These are phyloP conservation scores for Blepharisma stoltei DNA, from an alignment of 73 alveolate genomes.

Conservation along the genomic window DNA sequence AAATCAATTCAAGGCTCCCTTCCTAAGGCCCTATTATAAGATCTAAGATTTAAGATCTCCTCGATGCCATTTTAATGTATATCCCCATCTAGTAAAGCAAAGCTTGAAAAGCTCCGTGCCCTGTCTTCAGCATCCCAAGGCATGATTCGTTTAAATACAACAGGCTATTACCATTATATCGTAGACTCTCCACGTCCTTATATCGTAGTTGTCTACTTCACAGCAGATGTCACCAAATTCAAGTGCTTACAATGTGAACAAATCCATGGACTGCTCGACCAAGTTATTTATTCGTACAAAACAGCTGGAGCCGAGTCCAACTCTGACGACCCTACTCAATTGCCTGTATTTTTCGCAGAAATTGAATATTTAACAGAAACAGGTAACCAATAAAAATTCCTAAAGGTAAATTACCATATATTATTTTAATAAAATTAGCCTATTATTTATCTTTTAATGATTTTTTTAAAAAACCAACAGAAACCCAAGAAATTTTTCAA, in stretches of 20 bases:
- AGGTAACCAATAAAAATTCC: too few relatives aligned
- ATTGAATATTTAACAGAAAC: conserved; percentile 56
- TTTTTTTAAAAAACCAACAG: too few relatives aligned
- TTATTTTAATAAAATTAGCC: too few relatives aligned
- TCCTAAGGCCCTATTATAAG: too few relatives aligned
- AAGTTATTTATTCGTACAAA: conserved; percentile 59
- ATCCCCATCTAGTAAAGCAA: conserved; percentile 3
- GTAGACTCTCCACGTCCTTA: conserved; percentile 70
- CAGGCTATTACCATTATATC: conserved; percentile 40
- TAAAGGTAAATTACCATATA: too few relatives aligned
- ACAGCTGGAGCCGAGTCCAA: conserved; percentile 33
- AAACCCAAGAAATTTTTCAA: conserved; percentile 42
- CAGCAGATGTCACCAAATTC: conserved; percentile 39
- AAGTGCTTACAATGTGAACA: conserved; percentile 72
- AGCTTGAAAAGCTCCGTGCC: neutral
- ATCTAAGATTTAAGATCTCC: too few relatives aligned
- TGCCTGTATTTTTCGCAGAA: conserved; percentile 73
- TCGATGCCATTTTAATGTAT: too few relatives aligned
- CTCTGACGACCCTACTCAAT: neutral
- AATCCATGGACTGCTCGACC: conserved; percentile 34
- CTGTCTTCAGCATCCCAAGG: neutral
- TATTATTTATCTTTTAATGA: too few relatives aligned
- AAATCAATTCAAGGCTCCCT: too few relatives aligned
- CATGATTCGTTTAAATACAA: neutral
- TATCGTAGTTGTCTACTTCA: conserved; percentile 65